Base-by-base conservation (phyloP, 2,329 filamentous ascomycete genomes). In the Aspergillus eucalypticola region DNA sequence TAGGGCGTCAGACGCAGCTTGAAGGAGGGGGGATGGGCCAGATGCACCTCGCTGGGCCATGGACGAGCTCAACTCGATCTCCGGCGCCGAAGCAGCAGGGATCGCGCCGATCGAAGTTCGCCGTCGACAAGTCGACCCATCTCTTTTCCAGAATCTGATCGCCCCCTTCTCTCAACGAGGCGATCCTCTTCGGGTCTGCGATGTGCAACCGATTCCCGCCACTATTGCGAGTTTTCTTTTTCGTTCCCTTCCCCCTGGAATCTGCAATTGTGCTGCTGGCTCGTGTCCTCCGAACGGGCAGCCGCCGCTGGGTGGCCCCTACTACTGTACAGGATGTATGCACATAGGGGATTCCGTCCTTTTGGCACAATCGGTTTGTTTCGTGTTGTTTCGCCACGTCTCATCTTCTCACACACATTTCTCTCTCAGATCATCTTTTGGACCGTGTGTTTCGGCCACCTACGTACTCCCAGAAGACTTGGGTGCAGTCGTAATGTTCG, bases 121-220 rank as follows among this genome's bases (percentile, higher is more conserved):
- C 48, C 56, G 57, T 42, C 56, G 50, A 54, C 13, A 32, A 62
- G 56, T 56, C 32, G 63, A 65, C 60, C 57, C 58, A 58, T 65
- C 66, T 58, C 8, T 56, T 60, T 67, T 67, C 66, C 63, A 67
- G 66, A 67, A 67, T 57, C 60, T 52, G 55, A 66, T 66, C 64
- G 32, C 38, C 60, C 53, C 50, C 57, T 66, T 64, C 60, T 60
- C 32, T 62, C 61, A 64, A 65, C 60, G 60, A 67, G 62, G 55
- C 25, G 49, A 56, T 49, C 42, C 50, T 23, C 59, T 35, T 58
- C 52, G 53, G 59, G 23, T 21, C 25, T 54, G 54, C 21, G 17
- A 15, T 53, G 25, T 58, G 51, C 41, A 44, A 59, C 44, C 10
- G 42, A 29, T 32, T 42, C 41, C 39, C 32, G 39, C 53, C 25